Evolutionary conservation across 371 early-diverging fungal species (phyloP).

Genomic region (Zancudomyces culisetae): DNA sequence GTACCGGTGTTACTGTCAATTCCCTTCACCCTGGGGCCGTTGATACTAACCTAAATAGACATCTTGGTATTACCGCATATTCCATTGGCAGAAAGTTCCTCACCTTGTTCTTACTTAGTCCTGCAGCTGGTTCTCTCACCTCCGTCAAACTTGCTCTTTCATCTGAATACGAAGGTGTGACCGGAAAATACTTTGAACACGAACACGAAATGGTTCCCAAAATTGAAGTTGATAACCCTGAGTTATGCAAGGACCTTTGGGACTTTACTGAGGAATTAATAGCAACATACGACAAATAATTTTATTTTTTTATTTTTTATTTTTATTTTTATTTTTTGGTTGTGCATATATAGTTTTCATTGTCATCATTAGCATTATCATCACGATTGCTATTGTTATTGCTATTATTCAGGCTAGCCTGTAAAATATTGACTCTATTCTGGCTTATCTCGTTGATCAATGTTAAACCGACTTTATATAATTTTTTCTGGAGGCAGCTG

Average conservation of each 20-base stretch:
- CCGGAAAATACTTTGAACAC: constrained; percentile 30
- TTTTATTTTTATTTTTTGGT: no score
- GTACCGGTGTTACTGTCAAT: constrained; percentile 34
- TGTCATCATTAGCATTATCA: no score
- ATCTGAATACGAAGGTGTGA: constrained; percentile 33
- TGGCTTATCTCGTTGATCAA: no score
- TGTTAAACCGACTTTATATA: no score
- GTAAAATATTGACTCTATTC: no score
- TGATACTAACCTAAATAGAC: constrained; percentile 28
- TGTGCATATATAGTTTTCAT: no score
- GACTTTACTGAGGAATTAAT: constrained; percentile 16
- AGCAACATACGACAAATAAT: background rate
- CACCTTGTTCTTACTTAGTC: constrained; percentile 12
- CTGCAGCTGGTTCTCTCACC: constrained; percentile 35
- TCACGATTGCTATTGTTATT: no score
- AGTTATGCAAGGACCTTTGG: constrained; percentile 17
- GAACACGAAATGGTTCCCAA: constrained; percentile 7
- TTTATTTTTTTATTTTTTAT: no score
- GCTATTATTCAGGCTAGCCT: no score
- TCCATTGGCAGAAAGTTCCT: background rate
- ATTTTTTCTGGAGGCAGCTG: no score
- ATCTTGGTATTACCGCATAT: constrained; percentile 7
- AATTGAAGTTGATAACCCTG: constrained; percentile 1
- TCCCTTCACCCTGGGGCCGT: constrained; percentile 48
- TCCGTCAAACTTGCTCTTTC: constrained; percentile 41